These are phyloP conservation scores for Corchorus capsularis DNA, from an alignment of 345 rosid species.

Conservation along the genomic window DNA sequence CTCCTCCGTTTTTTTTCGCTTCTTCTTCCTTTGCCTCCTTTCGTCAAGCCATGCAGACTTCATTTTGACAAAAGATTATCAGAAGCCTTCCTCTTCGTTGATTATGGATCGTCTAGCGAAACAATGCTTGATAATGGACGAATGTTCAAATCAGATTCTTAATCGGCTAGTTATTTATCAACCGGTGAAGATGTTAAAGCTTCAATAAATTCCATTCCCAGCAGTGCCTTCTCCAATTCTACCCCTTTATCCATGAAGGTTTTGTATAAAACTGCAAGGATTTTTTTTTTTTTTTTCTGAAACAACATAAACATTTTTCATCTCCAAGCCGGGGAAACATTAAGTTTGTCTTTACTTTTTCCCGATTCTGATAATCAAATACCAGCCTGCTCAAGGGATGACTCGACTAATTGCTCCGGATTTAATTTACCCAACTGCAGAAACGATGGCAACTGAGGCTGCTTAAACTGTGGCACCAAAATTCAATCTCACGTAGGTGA, in stretches of 20 bases:
- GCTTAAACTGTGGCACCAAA: constrained; percentile 49
- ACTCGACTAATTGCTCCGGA: constrained; percentile 55
- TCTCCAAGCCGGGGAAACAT: constrained; percentile 60
- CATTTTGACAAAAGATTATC: background rate
- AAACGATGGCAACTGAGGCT: constrained; percentile 39
- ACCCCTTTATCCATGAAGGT: constrained; percentile 27
- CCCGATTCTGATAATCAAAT: constrained; percentile 53
- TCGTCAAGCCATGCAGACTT: constrained; percentile 26
- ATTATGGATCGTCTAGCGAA: constrained; percentile 70
- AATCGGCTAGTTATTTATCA: constrained; percentile 44
- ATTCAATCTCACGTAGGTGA: constrained; percentile 77
- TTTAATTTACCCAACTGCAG: constrained; percentile 57
- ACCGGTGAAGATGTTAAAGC: constrained; percentile 53
- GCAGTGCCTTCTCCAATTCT: constrained; percentile 16
- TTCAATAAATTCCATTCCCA: constrained; percentile 47
- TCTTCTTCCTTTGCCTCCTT: constrained; percentile 26
- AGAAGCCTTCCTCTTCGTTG: constrained; percentile 24
- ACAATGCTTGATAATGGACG: constrained; percentile 72
- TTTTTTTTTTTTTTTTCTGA: constrained; percentile 48
- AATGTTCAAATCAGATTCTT: constrained; percentile 64
- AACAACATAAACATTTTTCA: constrained; percentile 49
- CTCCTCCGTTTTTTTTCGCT: constrained; percentile 32
- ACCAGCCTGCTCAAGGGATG: constrained; percentile 42
- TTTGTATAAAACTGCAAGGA: constrained; percentile 47
- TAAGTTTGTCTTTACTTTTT: constrained; percentile 84